Percentiles rank a stretch among this genome's conserved stretches.
Evolutionary conservation across 1,139 yeast species (phyloP).

Genomic region (Suzukiozyma palmioleophila): DNA sequence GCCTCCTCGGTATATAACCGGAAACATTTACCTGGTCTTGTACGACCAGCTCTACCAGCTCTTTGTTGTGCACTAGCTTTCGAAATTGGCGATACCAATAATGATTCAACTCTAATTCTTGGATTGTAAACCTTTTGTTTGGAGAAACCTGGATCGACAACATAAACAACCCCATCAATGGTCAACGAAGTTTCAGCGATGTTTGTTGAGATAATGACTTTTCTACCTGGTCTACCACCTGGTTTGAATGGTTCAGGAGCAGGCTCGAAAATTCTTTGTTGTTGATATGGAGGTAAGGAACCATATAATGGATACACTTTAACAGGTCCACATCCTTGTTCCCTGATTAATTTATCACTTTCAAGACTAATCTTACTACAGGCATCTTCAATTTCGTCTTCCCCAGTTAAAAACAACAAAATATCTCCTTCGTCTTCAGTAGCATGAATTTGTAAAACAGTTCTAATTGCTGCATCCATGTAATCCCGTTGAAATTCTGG

Average conservation of each 20-base stretch:
- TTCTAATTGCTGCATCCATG: conserved; percentile 88
- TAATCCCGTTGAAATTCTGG: conserved; percentile 96
- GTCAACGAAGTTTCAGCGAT: conserved; percentile 98
- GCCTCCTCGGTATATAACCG: conserved; percentile 96
- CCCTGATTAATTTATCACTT: conserved; percentile 82
- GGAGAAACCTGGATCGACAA: conserved; percentile 95
- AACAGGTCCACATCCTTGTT: conserved; percentile 85
- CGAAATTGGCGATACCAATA: conserved; percentile 92
- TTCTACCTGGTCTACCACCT: conserved; percentile 85
- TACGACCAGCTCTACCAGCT: conserved; percentile 99
- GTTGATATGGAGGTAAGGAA: conserved; percentile 92
- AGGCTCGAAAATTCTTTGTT: conserved; percentile 86
- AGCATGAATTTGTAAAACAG: conserved; percentile 94
- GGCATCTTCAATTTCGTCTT: conserved; percentile 97
- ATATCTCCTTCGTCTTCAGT: conserved; percentile 95
- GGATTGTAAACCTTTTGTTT: conserved; percentile 97
- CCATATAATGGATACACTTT: conserved; percentile 92
- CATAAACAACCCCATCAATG: conserved; percentile 95
- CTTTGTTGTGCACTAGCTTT: conserved; percentile 97
- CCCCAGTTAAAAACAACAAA: conserved; percentile 87
- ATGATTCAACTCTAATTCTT: conserved; percentile 89
- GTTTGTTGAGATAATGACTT: conserved; percentile 89
- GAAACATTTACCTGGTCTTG: conserved; percentile 97
- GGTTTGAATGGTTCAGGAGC: conserved; percentile 67
- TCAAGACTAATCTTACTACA: conserved; percentile 84